Conservation (phyloP, 352 stramenopile genomes). For the Phytophthora pini region DNA sequence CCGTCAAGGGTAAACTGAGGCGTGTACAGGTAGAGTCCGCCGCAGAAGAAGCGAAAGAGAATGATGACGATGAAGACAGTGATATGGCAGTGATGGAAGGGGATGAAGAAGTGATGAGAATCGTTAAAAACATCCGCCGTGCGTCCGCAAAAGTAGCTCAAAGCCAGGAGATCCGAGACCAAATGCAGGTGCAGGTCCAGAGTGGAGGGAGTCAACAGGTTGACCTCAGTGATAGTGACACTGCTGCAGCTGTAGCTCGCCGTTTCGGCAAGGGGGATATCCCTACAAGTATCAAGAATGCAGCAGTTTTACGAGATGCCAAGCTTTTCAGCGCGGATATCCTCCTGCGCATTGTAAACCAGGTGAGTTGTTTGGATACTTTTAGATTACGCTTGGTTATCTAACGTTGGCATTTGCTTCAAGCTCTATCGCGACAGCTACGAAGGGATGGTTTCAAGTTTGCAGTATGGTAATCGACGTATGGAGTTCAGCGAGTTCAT, state of each 20-base stretch:
- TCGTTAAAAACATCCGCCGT: constrained; percentile 37
- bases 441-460: constrained; percentile 60
- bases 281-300: constrained; percentile 55
- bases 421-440: constrained; percentile 82
- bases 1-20: constrained; percentile 21
- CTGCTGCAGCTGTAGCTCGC: constrained; percentile 3
- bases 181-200: constrained; percentile 15
- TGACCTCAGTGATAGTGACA: constrained; percentile 22
- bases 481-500: constrained; percentile 88
- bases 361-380: constrained; percentile 28
- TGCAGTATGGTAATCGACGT: constrained; percentile 76
- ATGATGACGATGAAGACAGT: constrained; percentile 17
- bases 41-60: constrained; percentile 1
- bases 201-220: constrained; percentile 1
- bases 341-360: constrained; percentile 64
- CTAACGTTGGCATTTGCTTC: not conserved
- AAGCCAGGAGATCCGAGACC: constrained; percentile 14
- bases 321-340: constrained; percentile 74
- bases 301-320: constrained; percentile 42
- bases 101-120: constrained; percentile 45
- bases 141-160: constrained; percentile 37
- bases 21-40: constrained; percentile 3
- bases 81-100: constrained; percentile 39
- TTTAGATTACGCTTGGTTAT: not conserved
- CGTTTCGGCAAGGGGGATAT: constrained; percentile 47